Base-by-base conservation (phyloP, 164 flowering plant genomes). In the Vitis rotundifolia region DNA sequence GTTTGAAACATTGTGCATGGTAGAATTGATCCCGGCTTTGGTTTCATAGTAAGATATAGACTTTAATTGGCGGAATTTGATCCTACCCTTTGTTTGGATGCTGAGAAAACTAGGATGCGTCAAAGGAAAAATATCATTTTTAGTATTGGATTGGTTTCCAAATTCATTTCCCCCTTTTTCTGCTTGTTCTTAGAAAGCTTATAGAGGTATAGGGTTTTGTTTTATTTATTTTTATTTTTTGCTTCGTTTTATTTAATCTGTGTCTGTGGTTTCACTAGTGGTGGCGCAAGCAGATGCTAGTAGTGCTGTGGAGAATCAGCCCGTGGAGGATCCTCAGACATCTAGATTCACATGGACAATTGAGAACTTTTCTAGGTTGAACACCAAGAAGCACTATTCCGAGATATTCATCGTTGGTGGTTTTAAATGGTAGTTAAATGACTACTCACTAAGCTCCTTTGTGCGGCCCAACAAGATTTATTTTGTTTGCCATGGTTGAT, bases 281-380 rank as follows among this genome's bases (percentile, higher is more conserved):
- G 83, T 74, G 49, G 81, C 85, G 11, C 96, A 88, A 80, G 82
- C 76, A 49, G 90, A 87, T 68, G 69, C 86, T n/a, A 67, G 79
- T 10, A 81, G 76, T 55, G 81, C 85, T 1, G 93, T 82, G 67
- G 91, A 90, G 76, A 85, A 82, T 73, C 95, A 82, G 78, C 83
- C 77, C 7, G 81, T 76, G 22, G 91, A 89, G 73, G 93, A 91
- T 73, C 90, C 96, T 63, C 89, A 74, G 1, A 48, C 89, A 8
- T 75, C 89, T 2, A 72, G 90, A 70, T 91, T 88, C 75, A 84
- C 89, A 0, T 91, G 96, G 96, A 84, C 86, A 9, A 87, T 89
- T 22, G 91, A 85, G 61, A 87, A 85, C 57, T 91, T 91, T 63
- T 57, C 89, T 72, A 82, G 92, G 79, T 65, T 91, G 78, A 91